A percentile compares a stretch with the other conserved stretches of the same genome.
Evolutionary conservation across 305 asterid species (phyloP).

Genomic region (Striga hermonthica): DNA sequence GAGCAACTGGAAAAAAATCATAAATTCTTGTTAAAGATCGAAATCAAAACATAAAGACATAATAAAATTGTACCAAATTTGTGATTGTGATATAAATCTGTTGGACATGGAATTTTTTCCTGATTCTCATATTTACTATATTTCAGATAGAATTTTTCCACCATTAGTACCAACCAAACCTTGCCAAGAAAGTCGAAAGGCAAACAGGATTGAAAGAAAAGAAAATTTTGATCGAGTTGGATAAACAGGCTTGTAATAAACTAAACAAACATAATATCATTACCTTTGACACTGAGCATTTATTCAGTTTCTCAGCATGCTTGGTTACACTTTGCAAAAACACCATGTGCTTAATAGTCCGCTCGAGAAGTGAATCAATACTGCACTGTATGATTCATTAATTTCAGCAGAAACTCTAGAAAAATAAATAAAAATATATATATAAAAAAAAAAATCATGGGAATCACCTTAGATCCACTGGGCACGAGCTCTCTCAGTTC

Average conservation of each 20-base stretch:
- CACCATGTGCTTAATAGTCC: slow-evolving; percentile 84
- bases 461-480: slow-evolving; percentile 82
- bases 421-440: not conserved
- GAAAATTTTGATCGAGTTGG: not conserved
- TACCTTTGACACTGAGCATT: slow-evolving; percentile 77
- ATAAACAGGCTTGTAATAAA: slow-evolving; percentile 1
- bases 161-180: not conserved
- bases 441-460: slow-evolving; percentile 16
- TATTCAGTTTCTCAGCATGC: slow-evolving; percentile 82
- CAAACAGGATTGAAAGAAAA: not conserved
- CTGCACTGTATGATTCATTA: slow-evolving; percentile 72
- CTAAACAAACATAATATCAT: slow-evolving; percentile 7
- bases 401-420: slow-evolving; percentile 42
- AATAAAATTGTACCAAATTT: not conserved
- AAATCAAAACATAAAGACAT: slow-evolving; percentile 8
- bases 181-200: not conserved
- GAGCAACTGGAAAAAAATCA: slow-evolving; percentile 58
- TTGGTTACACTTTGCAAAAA: slow-evolving; percentile 78
- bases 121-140: not conserved
- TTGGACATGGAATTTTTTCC: too few relatives aligned
- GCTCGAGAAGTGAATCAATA: slow-evolving; percentile 89
- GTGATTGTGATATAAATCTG: not conserved
- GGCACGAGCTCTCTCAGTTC: slow-evolving; percentile 92
- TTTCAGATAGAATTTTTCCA: not conserved
- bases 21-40: slow-evolving; percentile 26